Evolutionary conservation across 176 grass and related monocot species (phyloP), one percentile per base, ranked within the genome.

Genomic region (Thalia dealbata): DNA sequence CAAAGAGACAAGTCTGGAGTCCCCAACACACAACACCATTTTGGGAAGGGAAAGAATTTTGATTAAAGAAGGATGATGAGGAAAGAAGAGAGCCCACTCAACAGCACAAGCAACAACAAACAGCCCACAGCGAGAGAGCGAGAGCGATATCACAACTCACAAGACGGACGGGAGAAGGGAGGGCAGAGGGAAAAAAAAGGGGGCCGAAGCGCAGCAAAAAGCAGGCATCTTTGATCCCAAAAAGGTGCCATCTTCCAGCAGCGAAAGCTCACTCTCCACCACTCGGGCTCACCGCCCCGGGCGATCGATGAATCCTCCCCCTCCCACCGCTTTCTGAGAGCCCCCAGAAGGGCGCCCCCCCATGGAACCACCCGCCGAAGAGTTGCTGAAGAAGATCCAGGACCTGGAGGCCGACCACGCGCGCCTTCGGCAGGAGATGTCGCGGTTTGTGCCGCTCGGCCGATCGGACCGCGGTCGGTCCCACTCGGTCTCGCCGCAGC

Each of bases 321-420:
- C 65, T 14, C 45, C 46, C 22, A 38, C 32, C 32, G 32, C 32
- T 27, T 43, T n/a, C 7, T 42, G 65, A 68, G 12, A n/a, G n/a
- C n/a, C n/a, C 30, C 28, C 14, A 43, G 43, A 41, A 72, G 69
- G 69, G 69, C 24, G 69, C 24, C 46, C 14, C 56, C 14, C 13
- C 24, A 96, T 96, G 91, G 88, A 83, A 32, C 63, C 81, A 19
- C 83, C 65, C n/a, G 80, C 80, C 13, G 83, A 88, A 77, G 86
- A 90, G 74, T 80, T 96, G 8, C 16, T 96, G 52, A 89, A 92
- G 92, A 96, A 96, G 78, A 92, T 99, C 81, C 78, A 81, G 59
- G 16, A 86, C 27, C 87, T 93, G 67, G 87, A 93, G 80, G 85
- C 71, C 6, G 85, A 85, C 7, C 95, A 93, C 46, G 90, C 87